Conservation (phyloP, 805 yeast genomes). For the Spathaspora sp. region DNA sequence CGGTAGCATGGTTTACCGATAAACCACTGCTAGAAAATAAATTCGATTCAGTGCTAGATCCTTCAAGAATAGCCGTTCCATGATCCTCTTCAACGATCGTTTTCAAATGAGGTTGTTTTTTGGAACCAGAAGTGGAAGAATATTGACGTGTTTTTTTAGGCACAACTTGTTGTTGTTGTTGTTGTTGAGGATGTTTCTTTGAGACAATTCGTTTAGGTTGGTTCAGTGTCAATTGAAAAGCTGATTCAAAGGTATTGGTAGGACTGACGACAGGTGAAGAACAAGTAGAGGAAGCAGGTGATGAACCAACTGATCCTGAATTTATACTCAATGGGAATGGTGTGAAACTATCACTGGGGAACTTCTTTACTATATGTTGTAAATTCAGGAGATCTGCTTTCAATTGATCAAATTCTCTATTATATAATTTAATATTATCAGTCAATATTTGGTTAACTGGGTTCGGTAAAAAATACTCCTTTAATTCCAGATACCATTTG, state of each 20-base stretch:
- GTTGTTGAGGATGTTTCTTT: not conserved
- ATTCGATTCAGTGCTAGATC: not conserved
- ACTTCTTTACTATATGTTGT: conserved; percentile 1
- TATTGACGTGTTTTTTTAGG: not conserved
- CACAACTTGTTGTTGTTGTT: not conserved
- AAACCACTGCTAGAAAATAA: not conserved
- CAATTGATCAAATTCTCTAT: conserved; percentile 4
- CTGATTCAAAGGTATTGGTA: not conserved
- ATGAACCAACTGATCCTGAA: not conserved
- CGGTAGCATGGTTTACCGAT: not conserved
- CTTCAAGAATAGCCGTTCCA: not conserved
- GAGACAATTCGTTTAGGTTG: not conserved
- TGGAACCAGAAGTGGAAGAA: not conserved
- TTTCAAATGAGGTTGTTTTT: conserved; percentile 3
- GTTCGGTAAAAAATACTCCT: conserved; percentile 5
- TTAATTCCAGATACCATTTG: conserved; percentile 7
- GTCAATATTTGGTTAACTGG: conserved; percentile 5
- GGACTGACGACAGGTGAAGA: conserved; percentile 1
- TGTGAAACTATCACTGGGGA: conserved; percentile 1
- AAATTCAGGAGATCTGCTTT: conserved; percentile 4
- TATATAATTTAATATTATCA: conserved; percentile 4
- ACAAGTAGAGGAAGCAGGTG: conserved; percentile 2
- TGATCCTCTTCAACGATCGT: conserved; percentile 7
- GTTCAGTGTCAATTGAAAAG: not conserved
- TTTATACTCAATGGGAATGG: conserved; percentile 7